Conservation (phyloP, 31 red algal genomes). For the Odonthalia washingtoniensis region DNA sequence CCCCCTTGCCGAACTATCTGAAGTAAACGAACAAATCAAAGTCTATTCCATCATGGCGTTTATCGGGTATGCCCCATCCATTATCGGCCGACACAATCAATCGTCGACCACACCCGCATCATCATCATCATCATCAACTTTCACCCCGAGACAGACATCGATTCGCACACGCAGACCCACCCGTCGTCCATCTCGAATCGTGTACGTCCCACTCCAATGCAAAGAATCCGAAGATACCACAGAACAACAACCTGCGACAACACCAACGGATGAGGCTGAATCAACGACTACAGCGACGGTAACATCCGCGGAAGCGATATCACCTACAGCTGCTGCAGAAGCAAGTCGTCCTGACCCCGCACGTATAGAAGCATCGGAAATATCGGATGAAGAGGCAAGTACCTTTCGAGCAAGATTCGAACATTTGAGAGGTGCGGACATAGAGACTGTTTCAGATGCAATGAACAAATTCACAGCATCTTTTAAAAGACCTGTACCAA, state of each 20-base stretch:
- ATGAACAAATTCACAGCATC: slow-evolving; percentile 63
- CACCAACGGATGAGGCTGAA: not conserved
- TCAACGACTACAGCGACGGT: not conserved
- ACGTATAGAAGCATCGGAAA: too few species aligned
- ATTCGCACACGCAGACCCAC: not conserved
- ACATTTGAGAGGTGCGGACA: slow-evolving; percentile 44
- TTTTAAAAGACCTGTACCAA: slow-evolving; percentile 79
- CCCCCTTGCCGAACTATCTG: too few species aligned
- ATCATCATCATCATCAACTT: too few species aligned
- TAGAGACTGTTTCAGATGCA: slow-evolving; percentile 69
- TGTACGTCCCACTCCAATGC: not conserved
- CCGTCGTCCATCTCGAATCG: not conserved
- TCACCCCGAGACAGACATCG: too few species aligned
- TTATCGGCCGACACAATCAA: too few species aligned
- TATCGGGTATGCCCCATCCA: too few species aligned
- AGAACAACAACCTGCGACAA: not conserved
- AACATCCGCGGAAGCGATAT: not conserved
- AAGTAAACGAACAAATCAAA: too few species aligned
- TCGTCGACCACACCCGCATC: too few species aligned
- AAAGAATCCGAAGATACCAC: not conserved
- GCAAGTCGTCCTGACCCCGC: not conserved
- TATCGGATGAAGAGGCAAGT: not conserved
- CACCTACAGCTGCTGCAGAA: not conserved
- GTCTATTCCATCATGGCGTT: too few species aligned
- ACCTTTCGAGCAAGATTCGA: slow-evolving; percentile 36